Percentiles rank a stretch among this genome's conserved stretches.
Conservation (phyloP, 257 asterid species). For the Fraxinus excelsior region DNA sequence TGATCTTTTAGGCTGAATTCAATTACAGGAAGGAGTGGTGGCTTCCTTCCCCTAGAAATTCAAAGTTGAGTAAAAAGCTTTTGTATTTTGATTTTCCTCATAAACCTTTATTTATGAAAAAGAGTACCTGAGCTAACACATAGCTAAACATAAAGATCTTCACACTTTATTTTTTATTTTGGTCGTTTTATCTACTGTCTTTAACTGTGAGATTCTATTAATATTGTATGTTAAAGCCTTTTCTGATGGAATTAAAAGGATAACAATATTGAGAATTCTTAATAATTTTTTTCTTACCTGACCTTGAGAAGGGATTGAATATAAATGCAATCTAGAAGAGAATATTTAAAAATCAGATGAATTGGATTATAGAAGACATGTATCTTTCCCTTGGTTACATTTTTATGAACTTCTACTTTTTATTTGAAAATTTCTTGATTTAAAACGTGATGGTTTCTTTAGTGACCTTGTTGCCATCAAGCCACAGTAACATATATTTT, state of each 20-base stretch:
- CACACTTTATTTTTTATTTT: not conserved
- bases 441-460: not conserved
- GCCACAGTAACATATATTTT: not conserved
- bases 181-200: not conserved
- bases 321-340: constrained; percentile 10
- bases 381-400: not conserved
- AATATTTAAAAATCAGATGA: not conserved
- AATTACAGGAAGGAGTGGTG: constrained; percentile 9
- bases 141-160: not conserved
- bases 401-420: not conserved
- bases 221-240: not conserved
- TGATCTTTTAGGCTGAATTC: constrained; percentile 7
- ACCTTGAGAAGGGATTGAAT: not conserved
- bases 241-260: not conserved
- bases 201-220: not conserved
- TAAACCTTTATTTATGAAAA: not conserved
- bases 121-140: not conserved
- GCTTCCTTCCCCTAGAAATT: not conserved
- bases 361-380: not conserved
- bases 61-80: constrained; percentile 3
- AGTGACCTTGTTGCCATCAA: not conserved
- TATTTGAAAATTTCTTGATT: not conserved
- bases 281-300: not conserved
- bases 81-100: not conserved
- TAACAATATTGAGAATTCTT: not conserved